A percentile compares a stretch with the other conserved stretches of the same genome.
Evolutionary conservation across 495 filamentous ascomycete genomes (phyloP).

Genomic region (Hyaloscypha finlandica): DNA sequence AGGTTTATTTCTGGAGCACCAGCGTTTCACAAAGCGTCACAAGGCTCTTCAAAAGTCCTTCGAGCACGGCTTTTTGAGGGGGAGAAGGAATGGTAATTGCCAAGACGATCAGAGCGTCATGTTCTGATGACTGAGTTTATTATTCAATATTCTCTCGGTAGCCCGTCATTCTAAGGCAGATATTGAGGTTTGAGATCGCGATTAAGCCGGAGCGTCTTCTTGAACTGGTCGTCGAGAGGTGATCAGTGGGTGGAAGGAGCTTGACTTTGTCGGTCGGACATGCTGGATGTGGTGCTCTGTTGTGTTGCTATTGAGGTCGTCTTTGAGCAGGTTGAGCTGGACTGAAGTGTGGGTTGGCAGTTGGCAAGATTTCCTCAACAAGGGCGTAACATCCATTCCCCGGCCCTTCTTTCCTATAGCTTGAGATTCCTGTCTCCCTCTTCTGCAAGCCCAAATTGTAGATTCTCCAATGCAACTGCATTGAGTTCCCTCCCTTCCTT

Average conservation of each 20-base stretch:
- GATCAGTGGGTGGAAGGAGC: slow-evolving; percentile 76
- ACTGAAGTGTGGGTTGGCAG: background rate
- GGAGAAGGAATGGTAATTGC: slow-evolving; percentile 23
- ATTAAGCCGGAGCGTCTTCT: slow-evolving; percentile 96
- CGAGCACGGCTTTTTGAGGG: slow-evolving; percentile 3
- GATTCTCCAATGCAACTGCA: background rate
- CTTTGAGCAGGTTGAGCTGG: too few relatives aligned
- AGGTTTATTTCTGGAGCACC: slow-evolving; percentile 7
- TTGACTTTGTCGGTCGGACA: slow-evolving; percentile 89
- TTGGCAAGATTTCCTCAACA: background rate
- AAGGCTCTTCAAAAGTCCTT: background rate
- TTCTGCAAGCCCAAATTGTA: background rate
- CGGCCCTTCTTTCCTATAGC: too few relatives aligned
- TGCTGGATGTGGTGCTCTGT: slow-evolving; percentile 16
- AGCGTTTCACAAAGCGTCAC: slow-evolving; percentile 19
- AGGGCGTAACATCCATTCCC: background rate
- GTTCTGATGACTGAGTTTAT: slow-evolving; percentile 39
- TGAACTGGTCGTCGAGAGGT: slow-evolving; percentile 74
- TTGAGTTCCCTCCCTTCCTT: background rate
- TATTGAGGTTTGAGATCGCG: slow-evolving; percentile 56
- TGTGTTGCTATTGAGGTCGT: background rate
- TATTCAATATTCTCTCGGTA: slow-evolving; percentile 38
- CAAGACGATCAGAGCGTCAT: slow-evolving; percentile 31
- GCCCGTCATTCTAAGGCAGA: slow-evolving; percentile 34
- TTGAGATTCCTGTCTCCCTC: too few relatives aligned